Percentiles rank a stretch among this genome's conserved stretches.
These are phyloP conservation scores for Gossypium raimondii DNA, from an alignment of 345 rosid species.

Conservation along the genomic window DNA sequence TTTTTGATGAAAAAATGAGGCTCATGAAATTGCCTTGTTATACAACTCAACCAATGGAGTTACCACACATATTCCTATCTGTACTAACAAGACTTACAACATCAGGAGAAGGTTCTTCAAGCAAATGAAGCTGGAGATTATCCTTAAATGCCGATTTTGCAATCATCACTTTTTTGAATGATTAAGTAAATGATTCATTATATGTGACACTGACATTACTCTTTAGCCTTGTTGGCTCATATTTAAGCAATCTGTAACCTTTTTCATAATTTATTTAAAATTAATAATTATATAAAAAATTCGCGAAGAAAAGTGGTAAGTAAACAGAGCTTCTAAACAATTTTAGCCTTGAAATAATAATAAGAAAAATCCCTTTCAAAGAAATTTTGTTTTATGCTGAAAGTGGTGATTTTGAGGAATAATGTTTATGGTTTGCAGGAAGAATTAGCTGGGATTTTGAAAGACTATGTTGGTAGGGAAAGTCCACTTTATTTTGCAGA, in stretches of 20 bases:
- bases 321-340: not conserved
- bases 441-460: conserved; percentile 72
- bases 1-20: too few species aligned
- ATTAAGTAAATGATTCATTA: not conserved
- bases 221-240: not conserved
- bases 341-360: not conserved
- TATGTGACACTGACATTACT: not conserved
- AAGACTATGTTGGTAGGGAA: conserved; percentile 91
- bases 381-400: not conserved
- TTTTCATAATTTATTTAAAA: not conserved
- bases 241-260: not conserved
- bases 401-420: not conserved
- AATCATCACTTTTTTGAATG: not conserved
- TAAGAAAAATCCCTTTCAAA: not conserved
- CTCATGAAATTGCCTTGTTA: too few species aligned
- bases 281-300: not conserved
- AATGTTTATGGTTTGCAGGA: conserved; percentile 38
- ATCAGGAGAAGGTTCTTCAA: too few species aligned
- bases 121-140: too few species aligned
- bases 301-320: too few species aligned
- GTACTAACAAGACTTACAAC: too few species aligned
- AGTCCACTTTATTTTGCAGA: conserved; percentile 86
- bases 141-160: too few species aligned
- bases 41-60: too few species aligned
- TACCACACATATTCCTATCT: too few species aligned